Base-by-base conservation (phyloP, 1,284 basidiomycete species). In the Cutaneotrichosporon arboriforme region DNA sequence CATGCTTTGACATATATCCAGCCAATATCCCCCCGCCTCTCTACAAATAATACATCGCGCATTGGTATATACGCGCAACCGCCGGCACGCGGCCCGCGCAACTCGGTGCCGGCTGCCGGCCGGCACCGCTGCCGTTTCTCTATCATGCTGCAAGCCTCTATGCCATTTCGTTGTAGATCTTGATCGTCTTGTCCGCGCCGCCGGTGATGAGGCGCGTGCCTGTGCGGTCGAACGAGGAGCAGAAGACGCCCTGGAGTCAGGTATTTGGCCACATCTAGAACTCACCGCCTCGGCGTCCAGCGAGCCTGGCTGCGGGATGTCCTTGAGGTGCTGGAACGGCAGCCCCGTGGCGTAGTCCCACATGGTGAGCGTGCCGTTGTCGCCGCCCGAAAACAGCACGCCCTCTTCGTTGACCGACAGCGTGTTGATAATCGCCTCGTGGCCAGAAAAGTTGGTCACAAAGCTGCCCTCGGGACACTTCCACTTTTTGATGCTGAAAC, bases 161-260 rank as follows among this genome's bases (percentile, higher is more conserved):
- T 17, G 63, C 66, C 46, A 70, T 60, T 56, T 73, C 71, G 8
- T 67, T 70, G 49, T 73, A 73, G 45, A 73, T 61, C 81, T 96
- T 96, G 79, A 96, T 93, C 9, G 92, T 97, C 81, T 98, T 98
- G 78, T 99, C 94, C 8, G 94, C 94, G 20, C 93, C 88, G 45
- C 94, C 96, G 1, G 92, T 97, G 62, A 97, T 94, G 56, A 98
- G 76, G 43, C 96, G 80, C 33, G 92, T 94, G 3, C 94, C 96
- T 1, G 94, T 97, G 71, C 85, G 80, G 74, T 97, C 94, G 76
- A 97, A 98, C 4, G 91, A 89, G 15, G 92, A 97, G 71, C 90
- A 96, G 79, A 97, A 93, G 4, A 91, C 83, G 47, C 74, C 71
- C 72, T 75, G 49, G 34, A 14, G 22, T 18, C 14, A 51, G 50